phyloP scores from a whole-genome alignment of 306 rosid species.

The Fragaria vesca region DNA sequence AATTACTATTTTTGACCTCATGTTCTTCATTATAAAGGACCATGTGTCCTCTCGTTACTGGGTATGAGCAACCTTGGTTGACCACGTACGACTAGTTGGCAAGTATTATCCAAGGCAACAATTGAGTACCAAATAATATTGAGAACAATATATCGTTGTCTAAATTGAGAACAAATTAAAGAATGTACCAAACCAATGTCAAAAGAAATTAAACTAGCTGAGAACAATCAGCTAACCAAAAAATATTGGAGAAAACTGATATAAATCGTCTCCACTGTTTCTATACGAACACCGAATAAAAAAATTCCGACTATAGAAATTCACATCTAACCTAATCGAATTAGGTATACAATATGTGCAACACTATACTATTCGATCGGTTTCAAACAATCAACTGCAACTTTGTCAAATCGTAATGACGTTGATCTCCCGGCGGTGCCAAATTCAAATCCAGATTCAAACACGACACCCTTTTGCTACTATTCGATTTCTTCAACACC shows the following conservation, averaged over 20 bases:
- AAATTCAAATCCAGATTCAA: slow-evolving; percentile 10
- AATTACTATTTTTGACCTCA: too few species aligned
- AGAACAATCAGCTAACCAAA: neutral
- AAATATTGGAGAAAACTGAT: neutral
- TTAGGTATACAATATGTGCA: neutral
- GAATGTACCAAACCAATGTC: neutral
- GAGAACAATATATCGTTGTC: too few species aligned
- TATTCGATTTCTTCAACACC: slow-evolving; percentile 5
- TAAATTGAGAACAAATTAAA: too few species aligned
- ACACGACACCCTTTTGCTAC: slow-evolving; percentile 8
- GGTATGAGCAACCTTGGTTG: too few species aligned
- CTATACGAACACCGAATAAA: neutral
- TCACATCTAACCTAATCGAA: neutral
- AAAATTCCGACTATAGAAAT: neutral
- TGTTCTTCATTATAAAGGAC: too few species aligned
- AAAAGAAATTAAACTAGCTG: neutral
- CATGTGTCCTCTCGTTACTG: too few species aligned
- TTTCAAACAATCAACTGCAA: neutral
- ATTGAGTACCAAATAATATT: too few species aligned
- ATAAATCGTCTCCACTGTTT: neutral
- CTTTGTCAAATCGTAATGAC: neutral
- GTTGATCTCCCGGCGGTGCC: neutral
- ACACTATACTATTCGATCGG: neutral
- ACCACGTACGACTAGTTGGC: too few species aligned
- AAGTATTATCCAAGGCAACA: too few species aligned